Conservation (phyloP, 805 yeast species). For the Ascoidea asiatica region DNA sequence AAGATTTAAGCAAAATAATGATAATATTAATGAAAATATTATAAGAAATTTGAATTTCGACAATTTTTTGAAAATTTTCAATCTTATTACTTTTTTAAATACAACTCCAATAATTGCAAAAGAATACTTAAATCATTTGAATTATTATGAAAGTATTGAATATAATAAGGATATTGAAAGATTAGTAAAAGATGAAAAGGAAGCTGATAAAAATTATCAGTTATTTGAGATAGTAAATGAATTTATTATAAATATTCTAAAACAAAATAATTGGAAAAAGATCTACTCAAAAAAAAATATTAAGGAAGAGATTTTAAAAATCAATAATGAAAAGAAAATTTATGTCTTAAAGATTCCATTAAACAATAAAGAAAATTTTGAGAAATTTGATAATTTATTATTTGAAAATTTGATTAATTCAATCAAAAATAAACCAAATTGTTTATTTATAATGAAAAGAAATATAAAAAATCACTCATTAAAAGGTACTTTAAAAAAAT, state of each 20-base stretch:
- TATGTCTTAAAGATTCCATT: no score
- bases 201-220: neutral
- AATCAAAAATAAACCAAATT: neutral
- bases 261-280: neutral
- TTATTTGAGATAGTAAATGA: neutral
- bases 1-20: no score
- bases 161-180: neutral
- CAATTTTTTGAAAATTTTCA: neutral
- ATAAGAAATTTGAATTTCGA: neutral
- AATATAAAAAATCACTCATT: neutral
- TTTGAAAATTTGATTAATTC: neutral
- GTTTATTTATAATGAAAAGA: neutral
- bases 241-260: no score
- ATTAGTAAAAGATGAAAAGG: neutral
- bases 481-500: neutral
- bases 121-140: neutral
- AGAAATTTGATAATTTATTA: neutral
- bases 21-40: no score
- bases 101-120: neutral
- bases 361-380: neutral
- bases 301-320: neutral
- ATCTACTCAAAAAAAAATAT: neutral
- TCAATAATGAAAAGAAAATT: no score
- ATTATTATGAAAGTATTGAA: no score
- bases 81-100: no score